Percentiles rank a stretch among this genome's conserved stretches.
Evolutionary conservation across 805 yeast species (phyloP).

Genomic region (Saccharomyces paradoxus): DNA sequence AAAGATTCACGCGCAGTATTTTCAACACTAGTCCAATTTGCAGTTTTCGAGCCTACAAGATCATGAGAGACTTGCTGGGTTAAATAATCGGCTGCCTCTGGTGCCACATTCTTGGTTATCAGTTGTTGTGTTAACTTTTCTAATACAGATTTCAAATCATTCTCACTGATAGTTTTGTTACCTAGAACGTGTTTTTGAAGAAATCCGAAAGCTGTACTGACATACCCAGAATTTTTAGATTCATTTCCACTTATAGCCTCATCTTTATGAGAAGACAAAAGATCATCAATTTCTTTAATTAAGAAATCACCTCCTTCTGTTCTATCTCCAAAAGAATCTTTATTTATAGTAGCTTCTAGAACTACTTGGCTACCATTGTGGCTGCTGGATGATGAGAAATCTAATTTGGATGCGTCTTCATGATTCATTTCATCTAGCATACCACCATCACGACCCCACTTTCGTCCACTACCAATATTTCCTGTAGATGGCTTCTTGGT

Average conservation of each 20-base stretch:
- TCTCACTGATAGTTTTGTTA: conserved; percentile 55
- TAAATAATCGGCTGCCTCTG: conserved; percentile 71
- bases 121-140: conserved; percentile 65
- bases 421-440: conserved; percentile 36
- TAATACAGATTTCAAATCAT: conserved; percentile 59
- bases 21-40: conserved; percentile 65
- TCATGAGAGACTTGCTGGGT: conserved; percentile 62
- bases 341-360: conserved; percentile 22
- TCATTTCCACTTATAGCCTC: conserved; percentile 33
- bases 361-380: conserved; percentile 11
- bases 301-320: conserved; percentile 51
- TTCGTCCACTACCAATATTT: conserved; percentile 35
- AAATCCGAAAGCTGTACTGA: conserved; percentile 43
- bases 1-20: conserved; percentile 62
- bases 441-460: conserved; percentile 59
- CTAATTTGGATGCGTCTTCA: conserved; percentile 38
- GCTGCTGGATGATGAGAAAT: conserved; percentile 41
- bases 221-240: conserved; percentile 29
- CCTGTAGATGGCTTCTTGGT: conserved; percentile 1
- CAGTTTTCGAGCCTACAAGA: conserved; percentile 64
- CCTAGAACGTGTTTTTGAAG: conserved; percentile 52
- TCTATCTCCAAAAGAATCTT: conserved; percentile 34
- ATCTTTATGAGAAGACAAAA: conserved; percentile 14
- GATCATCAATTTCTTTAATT: conserved; percentile 50
- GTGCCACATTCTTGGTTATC: conserved; percentile 82